Conservation (phyloP, 371 early-diverging fungal genomes). For the Mortierella sp. region DNA sequence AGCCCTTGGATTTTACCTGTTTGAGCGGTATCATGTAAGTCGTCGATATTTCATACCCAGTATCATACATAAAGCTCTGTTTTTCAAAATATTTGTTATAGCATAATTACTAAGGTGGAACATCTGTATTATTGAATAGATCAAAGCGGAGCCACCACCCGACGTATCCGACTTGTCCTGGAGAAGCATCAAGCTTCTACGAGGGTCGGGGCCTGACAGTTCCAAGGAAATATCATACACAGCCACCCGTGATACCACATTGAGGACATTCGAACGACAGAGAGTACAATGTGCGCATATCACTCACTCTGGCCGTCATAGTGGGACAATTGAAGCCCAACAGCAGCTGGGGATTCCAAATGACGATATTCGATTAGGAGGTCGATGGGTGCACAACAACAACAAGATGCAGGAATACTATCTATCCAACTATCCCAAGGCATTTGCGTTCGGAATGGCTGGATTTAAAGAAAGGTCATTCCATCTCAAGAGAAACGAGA, state of each 20-base stretch:
- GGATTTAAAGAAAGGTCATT: slow-evolving; percentile 17
- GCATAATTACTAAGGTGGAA: no score
- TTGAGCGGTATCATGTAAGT: slow-evolving; percentile 13
- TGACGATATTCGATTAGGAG: slow-evolving; percentile 4
- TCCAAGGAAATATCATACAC: neutral
- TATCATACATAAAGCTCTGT: neutral
- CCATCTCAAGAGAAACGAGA: slow-evolving; percentile 16
- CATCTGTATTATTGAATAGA: neutral
- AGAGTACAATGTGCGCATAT: neutral
- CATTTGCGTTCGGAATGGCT: slow-evolving; percentile 13
- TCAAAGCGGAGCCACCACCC: slow-evolving; percentile 10
- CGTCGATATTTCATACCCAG: neutral
- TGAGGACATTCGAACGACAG: neutral
- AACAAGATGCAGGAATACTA: neutral
- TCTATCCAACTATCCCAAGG: neutral
- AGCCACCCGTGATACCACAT: slow-evolving; percentile 2
- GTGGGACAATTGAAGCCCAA: slow-evolving; percentile 18
- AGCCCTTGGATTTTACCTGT: slow-evolving; percentile 24
- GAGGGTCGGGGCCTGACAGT: neutral
- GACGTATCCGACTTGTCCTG: slow-evolving; percentile 8
- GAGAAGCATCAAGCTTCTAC: slow-evolving; percentile 6
- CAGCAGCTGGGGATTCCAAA: neutral
- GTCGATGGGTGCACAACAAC: slow-evolving; percentile 1
- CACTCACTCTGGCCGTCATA: slow-evolving; percentile 27
- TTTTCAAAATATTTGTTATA: no score